These are phyloP conservation scores for Mycena leptocephala DNA, from an alignment of 768 basidiomycete species.

Conservation along the genomic window DNA sequence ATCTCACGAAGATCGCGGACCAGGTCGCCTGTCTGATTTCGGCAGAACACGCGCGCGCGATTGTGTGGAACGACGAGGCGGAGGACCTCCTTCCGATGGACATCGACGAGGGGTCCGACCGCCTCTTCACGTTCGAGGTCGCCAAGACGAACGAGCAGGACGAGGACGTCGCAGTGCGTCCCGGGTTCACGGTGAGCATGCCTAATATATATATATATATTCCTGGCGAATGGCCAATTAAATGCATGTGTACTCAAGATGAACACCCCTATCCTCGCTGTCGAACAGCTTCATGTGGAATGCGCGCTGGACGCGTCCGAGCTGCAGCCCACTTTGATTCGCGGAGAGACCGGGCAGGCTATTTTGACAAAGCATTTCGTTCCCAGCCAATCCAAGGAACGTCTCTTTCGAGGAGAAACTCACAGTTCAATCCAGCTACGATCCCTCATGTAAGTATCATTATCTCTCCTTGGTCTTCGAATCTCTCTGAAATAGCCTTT, in stretches of 20 bases:
- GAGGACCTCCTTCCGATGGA: constrained; percentile 45
- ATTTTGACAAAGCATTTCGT: constrained; percentile 53
- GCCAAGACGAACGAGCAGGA: constrained; percentile 70
- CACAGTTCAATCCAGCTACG: constrained; percentile 34
- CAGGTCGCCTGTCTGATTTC: constrained; percentile 70
- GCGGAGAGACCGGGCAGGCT: constrained; percentile 59
- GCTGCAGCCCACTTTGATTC: constrained; percentile 49
- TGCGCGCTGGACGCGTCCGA: constrained; percentile 13
- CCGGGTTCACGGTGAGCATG: constrained; percentile 66
- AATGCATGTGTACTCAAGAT: not conserved
- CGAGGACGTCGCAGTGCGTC: constrained; percentile 60
- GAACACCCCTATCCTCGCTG: constrained; percentile 26
- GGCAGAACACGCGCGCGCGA: constrained; percentile 58
- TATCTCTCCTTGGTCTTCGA: not conserved
- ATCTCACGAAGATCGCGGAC: constrained; percentile 73
- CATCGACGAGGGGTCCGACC: constrained; percentile 59
- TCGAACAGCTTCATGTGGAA: constrained; percentile 23
- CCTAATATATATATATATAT: not conserved
- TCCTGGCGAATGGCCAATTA: not conserved
- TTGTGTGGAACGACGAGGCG: constrained; percentile 60
- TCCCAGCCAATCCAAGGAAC: constrained; percentile 17
- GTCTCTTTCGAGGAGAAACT: not conserved
- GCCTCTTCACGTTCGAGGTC: constrained; percentile 70
- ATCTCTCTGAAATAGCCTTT: not conserved
- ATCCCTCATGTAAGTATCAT: constrained; percentile 41